Conservation (phyloP, 139 green algal species). For the Chlorella ohadii region DNA sequence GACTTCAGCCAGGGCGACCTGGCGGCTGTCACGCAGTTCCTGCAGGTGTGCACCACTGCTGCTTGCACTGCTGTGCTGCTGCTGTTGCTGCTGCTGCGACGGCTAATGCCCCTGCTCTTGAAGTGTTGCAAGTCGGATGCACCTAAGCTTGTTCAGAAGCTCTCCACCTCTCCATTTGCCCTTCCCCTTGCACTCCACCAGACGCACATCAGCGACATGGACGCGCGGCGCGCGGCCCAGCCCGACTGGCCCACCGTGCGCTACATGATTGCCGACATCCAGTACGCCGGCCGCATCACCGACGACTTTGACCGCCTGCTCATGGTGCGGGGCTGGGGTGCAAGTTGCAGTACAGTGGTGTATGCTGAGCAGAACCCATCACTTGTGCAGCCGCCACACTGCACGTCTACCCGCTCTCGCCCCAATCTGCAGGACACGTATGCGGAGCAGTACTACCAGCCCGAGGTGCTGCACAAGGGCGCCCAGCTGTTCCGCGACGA, state of each 20-base stretch:
- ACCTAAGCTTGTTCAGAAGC: no score
- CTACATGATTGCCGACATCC: constrained; percentile 95
- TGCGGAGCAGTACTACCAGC: constrained; percentile 80
- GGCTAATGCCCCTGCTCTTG: no score
- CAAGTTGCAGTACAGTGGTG: no score
- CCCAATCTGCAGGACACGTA: constrained; percentile 91
- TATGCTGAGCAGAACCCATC: no score
- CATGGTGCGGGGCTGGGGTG: constrained; percentile 24
- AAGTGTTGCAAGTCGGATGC: no score
- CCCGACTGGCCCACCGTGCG: constrained; percentile 71
- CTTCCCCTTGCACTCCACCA: constrained; percentile 28
- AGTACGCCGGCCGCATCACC: constrained; percentile 97
- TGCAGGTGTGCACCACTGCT: constrained; percentile 49
- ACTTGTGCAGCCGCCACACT: no score
- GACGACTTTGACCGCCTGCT: constrained; percentile 90
- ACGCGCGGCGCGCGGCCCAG: constrained; percentile 76
- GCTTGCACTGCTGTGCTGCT: no score
- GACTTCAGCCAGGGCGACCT: constrained; percentile 96
- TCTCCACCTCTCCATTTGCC: neutral
- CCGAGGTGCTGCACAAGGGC: constrained; percentile 45
- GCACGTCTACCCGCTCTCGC: neutral
- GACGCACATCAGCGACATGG: constrained; percentile 96
- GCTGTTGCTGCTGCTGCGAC: no score
- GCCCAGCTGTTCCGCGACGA: constrained; percentile 67
- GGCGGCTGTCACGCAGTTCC: constrained; percentile 86